These are phyloP conservation scores for Peniophora sp. DNA, from an alignment of 1,284 basidiomycete genomes.

Conservation along the genomic window DNA sequence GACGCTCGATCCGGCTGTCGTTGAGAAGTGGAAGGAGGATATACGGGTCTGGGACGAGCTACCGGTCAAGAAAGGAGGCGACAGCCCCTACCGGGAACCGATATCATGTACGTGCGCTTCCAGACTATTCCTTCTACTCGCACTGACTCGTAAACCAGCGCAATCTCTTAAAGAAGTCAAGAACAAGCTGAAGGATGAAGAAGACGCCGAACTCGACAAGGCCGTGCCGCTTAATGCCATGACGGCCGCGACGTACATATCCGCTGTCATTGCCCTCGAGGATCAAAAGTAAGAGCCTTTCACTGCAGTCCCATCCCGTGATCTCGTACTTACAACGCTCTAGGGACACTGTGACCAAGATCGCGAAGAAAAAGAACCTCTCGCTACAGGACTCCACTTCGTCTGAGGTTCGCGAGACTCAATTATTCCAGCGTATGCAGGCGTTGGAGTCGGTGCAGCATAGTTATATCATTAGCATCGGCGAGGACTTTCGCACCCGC, in stretches of 20 bases:
- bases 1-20: conserved; percentile 2
- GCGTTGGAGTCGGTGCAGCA: too few relatives aligned
- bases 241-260: conserved; percentile 9
- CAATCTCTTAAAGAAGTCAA: not conserved
- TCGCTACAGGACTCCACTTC: too few relatives aligned
- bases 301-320: not conserved
- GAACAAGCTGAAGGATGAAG: conserved; percentile 9
- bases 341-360: too few relatives aligned
- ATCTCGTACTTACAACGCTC: too few relatives aligned
- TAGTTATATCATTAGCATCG: too few relatives aligned
- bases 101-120: conserved; percentile 4
- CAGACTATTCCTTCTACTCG: not conserved
- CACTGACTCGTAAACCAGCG: not conserved
- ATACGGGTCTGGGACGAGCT: conserved; percentile 9
- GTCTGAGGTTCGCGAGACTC: too few relatives aligned
- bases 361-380: too few relatives aligned
- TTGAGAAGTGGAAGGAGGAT: conserved; percentile 8
- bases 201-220: not conserved
- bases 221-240: conserved; percentile 6
- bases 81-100: conserved; percentile 12
- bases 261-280: conserved; percentile 15
- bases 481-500: too few relatives aligned
- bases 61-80: not conserved
- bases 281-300: conserved; percentile 13
- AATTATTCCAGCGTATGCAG: too few relatives aligned